These are phyloP conservation scores for Lichtheimia corymbifera DNA, from an alignment of 371 early-diverging fungal species.

Conservation along the genomic window DNA sequence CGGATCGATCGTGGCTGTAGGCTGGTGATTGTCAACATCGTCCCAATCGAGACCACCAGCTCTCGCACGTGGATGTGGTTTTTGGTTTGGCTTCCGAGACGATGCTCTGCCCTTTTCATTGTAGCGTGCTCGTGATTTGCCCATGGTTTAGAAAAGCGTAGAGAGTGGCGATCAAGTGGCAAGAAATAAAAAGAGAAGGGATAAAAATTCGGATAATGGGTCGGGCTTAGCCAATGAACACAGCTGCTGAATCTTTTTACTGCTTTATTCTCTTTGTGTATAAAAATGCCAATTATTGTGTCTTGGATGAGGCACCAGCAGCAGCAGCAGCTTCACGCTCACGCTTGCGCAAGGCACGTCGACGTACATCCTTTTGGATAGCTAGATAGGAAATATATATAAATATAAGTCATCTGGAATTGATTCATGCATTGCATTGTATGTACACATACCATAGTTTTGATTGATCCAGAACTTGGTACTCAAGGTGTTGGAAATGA, in stretches of 20 bases:
- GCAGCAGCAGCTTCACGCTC: conserved; percentile 63
- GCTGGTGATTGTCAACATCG: conserved; percentile 15
- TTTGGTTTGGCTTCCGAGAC: conserved; percentile 42
- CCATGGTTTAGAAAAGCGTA: conserved; percentile 32
- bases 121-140: conserved; percentile 60
- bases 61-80: conserved; percentile 52
- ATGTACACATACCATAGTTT: conserved; percentile 47
- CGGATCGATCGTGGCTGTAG: background rate
- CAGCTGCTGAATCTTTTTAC: too few relatives aligned
- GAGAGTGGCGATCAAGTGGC: background rate
- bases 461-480: conserved; percentile 66
- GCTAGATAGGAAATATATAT: conserved; percentile 20
- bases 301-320: conserved; percentile 2
- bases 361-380: conserved; percentile 69
- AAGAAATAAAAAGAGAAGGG: background rate
- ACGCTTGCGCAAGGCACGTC: conserved; percentile 73
- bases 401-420: background rate
- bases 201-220: background rate
- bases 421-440: background rate
- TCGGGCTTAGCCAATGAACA: too few relatives aligned
- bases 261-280: too few relatives aligned
- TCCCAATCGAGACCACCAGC: conserved; percentile 44
- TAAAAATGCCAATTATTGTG: background rate
- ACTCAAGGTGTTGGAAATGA: conserved; percentile 64
- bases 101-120: conserved; percentile 61